phyloP scores from a whole-genome alignment of 257 asterid species.

The Capsicum baccatum region DNA sequence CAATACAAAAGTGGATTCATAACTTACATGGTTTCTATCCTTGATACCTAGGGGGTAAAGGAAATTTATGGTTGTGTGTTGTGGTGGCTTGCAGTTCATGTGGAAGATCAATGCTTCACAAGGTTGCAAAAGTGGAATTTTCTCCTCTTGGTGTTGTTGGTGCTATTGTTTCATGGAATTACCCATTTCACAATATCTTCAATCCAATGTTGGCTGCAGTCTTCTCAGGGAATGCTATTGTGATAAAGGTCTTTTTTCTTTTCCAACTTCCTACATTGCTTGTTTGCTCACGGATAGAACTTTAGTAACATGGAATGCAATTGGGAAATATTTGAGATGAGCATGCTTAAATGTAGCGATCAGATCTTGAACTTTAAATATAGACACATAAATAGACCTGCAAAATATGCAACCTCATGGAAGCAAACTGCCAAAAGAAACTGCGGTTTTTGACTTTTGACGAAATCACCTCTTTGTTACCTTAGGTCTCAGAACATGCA shows the following conservation, averaged over 20 bases:
- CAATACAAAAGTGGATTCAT: neutral
- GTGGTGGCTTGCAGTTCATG: constrained; percentile 61
- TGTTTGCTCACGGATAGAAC: constrained; percentile 23
- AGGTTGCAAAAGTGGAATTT: constrained; percentile 92
- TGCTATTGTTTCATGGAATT: constrained; percentile 99
- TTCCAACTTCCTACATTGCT: constrained; percentile 7
- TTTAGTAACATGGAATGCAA: neutral
- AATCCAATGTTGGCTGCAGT: constrained; percentile 99
- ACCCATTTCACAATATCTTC: constrained; percentile 97
- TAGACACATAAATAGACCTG: neutral
- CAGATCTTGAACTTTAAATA: constrained; percentile 14
- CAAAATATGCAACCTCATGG: neutral
- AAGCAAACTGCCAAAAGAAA: neutral
- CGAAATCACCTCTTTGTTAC: constrained; percentile 29
- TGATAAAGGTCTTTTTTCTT: constrained; percentile 69
- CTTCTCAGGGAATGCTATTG: constrained; percentile 95
- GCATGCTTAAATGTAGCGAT: neutral
- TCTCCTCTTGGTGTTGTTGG: constrained; percentile 97
- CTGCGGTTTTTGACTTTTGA: constrained; percentile 31
- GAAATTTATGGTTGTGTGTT: constrained; percentile 30
- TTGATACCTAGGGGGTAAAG: constrained; percentile 21
- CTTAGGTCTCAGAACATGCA: constrained; percentile 96
- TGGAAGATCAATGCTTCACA: constrained; percentile 98
- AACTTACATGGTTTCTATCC: neutral
- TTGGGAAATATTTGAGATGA: neutral